phyloP scores from a whole-genome alignment of 495 filamentous ascomycete genomes.

The Letharia lupina region DNA sequence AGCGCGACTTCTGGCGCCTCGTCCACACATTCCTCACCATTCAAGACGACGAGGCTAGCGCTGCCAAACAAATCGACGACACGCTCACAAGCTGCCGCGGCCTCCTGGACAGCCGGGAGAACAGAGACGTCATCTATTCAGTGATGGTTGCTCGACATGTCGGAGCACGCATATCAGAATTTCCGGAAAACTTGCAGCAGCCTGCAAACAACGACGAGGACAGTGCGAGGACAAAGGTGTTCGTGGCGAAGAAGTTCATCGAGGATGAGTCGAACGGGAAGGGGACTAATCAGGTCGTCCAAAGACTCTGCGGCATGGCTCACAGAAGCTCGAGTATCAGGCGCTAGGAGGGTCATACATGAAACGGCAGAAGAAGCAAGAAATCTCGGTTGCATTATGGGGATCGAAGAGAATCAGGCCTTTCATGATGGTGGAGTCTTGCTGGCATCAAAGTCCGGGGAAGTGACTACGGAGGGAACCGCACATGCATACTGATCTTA shows the following conservation, averaged over 20 bases:
- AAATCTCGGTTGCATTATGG: background rate
- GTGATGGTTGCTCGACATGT: slow-evolving; percentile 71
- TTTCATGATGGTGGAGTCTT: background rate
- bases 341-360: slow-evolving; percentile 25
- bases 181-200: slow-evolving; percentile 48
- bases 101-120: slow-evolving; percentile 69
- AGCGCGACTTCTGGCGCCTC: slow-evolving; percentile 73
- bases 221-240: slow-evolving; percentile 62
- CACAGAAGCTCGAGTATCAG: slow-evolving; percentile 46
- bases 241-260: slow-evolving; percentile 75
- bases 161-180: slow-evolving; percentile 57
- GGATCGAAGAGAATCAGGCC: background rate
- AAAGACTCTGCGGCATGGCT: slow-evolving; percentile 67
- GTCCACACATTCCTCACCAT: slow-evolving; percentile 64
- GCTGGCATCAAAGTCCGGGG: background rate
- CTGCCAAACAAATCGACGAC: slow-evolving; percentile 53
- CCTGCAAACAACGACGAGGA: slow-evolving; percentile 58
- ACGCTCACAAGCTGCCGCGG: slow-evolving; percentile 53
- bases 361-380: background rate
- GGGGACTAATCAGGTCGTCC: slow-evolving; percentile 73
- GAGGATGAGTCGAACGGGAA: slow-evolving; percentile 60
- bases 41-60: slow-evolving; percentile 51
- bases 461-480: background rate
- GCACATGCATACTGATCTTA: background rate
- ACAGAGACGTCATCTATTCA: slow-evolving; percentile 87